phyloP scores from a whole-genome alignment of 768 basidiomycete genomes.

The Coprinopsis cinerea region DNA sequence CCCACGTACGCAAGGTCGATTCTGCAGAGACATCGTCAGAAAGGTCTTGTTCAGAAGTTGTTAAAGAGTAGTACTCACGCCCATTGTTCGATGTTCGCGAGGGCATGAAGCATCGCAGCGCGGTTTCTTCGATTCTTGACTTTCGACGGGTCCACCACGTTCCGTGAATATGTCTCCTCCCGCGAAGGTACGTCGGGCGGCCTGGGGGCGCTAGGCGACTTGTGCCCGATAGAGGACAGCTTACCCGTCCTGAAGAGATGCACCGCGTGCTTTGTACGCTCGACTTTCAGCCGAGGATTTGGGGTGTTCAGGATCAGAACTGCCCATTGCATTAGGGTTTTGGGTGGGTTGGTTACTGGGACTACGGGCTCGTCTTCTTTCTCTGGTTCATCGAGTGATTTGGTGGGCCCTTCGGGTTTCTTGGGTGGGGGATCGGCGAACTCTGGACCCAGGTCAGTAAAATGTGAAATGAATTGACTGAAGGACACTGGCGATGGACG shows the following conservation, averaged over 20 bases:
- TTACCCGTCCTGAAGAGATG: conserved; percentile 64
- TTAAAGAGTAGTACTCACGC: conserved; percentile 48
- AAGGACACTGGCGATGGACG: no score
- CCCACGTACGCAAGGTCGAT: conserved; percentile 66
- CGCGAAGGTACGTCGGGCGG: conserved; percentile 64
- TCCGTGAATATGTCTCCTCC: conserved; percentile 42
- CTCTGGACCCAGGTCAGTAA: no score
- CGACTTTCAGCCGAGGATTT: conserved; percentile 47
- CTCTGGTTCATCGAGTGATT: not conserved
- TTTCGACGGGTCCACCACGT: conserved; percentile 55
- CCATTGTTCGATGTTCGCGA: conserved; percentile 87
- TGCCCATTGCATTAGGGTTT: conserved; percentile 73
- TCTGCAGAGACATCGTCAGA: conserved; percentile 23
- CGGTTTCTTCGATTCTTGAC: conserved; percentile 56
- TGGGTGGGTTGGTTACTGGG: conserved; percentile 44
- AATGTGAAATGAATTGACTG: no score
- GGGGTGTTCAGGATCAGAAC: conserved; percentile 74
- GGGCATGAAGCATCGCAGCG: conserved; percentile 72
- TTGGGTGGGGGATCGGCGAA: conserved; percentile 62
- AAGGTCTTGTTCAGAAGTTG: not conserved
- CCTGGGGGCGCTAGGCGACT: conserved; percentile 36
- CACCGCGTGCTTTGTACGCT: conserved; percentile 66
- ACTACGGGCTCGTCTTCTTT: conserved; percentile 40
- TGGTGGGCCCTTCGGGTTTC: conserved; percentile 14
- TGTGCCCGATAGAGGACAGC: conserved; percentile 60